phyloP scores from a whole-genome alignment of 192 early-diverging fungal genomes.

The Entrophospora sp. region DNA sequence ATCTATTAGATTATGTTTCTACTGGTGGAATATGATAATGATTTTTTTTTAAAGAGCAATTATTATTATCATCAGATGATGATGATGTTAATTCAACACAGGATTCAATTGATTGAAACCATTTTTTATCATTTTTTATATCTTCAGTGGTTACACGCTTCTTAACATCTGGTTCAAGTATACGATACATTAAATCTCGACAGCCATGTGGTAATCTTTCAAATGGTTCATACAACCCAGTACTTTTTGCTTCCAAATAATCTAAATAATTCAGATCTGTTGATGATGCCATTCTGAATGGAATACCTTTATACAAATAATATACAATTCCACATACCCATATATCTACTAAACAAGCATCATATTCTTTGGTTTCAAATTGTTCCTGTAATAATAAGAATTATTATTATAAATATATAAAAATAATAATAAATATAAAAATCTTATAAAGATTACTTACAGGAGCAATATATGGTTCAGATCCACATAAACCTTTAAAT shows the following conservation, averaged over 20 bases:
- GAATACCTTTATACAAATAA: slow-evolving; percentile 66
- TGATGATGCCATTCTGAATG: slow-evolving; percentile 49
- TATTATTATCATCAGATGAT: no score
- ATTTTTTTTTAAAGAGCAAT: no score
- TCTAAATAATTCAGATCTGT: slow-evolving; percentile 58
- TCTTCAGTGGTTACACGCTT: slow-evolving; percentile 61
- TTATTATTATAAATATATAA: not conserved
- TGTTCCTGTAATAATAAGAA: slow-evolving; percentile 1
- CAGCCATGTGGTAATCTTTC: slow-evolving; percentile 58
- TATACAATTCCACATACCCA: slow-evolving; percentile 94
- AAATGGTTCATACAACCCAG: slow-evolving; percentile 62
- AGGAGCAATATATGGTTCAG: slow-evolving; percentile 95
- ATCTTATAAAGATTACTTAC: slow-evolving; percentile 62
- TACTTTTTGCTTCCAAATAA: slow-evolving; percentile 42
- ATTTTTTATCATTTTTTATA: slow-evolving; percentile 63
- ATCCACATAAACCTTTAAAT: slow-evolving; percentile 83
- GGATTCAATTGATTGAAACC: slow-evolving; percentile 61
- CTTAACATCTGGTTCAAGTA: slow-evolving; percentile 71
- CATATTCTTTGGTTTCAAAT: slow-evolving; percentile 59
- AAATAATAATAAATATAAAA: not conserved
- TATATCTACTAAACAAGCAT: slow-evolving; percentile 82
- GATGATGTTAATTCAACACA: no score
- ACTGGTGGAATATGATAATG: no score
- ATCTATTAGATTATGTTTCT: no score
- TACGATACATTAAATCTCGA: slow-evolving; percentile 65